phyloP scores from a whole-genome alignment of 441 rosid species.

The Mallotus repandus region DNA sequence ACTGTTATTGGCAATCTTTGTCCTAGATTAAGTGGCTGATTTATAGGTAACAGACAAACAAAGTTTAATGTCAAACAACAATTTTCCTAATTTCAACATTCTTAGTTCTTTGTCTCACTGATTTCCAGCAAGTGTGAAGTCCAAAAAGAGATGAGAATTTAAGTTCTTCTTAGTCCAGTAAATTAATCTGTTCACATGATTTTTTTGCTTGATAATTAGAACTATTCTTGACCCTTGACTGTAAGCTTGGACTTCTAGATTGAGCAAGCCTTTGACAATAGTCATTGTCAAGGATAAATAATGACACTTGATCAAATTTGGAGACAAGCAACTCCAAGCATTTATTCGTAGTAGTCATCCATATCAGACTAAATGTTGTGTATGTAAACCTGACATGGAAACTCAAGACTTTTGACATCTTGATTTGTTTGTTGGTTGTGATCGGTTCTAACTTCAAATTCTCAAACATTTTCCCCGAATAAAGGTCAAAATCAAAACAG shows the following conservation, averaged over 20 bases:
- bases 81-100: too few species aligned
- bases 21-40: background rate
- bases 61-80: too few species aligned
- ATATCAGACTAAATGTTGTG: background rate
- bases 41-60: background rate
- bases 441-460: background rate
- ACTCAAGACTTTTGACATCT: background rate
- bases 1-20: background rate
- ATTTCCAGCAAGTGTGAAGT: too few species aligned
- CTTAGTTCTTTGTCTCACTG: too few species aligned
- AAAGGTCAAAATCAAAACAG: too few species aligned
- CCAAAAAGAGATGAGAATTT: too few species aligned
- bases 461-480: background rate
- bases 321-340: background rate
- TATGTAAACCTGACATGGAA: background rate
- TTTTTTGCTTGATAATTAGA: background rate
- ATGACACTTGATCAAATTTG: background rate
- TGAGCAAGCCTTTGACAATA: background rate
- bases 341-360: background rate
- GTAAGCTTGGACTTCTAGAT: background rate
- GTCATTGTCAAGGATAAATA: background rate
- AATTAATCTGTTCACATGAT: background rate
- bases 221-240: too few species aligned
- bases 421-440: background rate
- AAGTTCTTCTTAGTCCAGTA: too few species aligned